A percentile compares a stretch with the other conserved stretches of the same genome.
Conservation (phyloP, 345 rosid species). For the sweet orange (Citrus sinensis) region DNA sequence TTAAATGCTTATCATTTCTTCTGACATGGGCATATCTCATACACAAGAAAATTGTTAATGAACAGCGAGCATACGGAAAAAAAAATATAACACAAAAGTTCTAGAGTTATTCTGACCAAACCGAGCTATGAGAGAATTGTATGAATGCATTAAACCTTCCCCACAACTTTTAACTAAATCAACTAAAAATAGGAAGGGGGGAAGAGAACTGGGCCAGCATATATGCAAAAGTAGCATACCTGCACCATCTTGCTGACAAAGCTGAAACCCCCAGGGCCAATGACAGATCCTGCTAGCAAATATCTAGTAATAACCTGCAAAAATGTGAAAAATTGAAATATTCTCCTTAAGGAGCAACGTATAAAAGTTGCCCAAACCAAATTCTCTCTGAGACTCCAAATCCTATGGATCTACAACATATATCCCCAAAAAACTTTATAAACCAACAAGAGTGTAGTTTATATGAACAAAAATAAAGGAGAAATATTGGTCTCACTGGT, state of each 20-base stretch:
- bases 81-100: not conserved
- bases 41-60: not conserved
- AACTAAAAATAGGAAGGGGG: not conserved
- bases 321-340: not conserved
- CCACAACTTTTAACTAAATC: not conserved
- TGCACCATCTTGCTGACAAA: conserved; percentile 70
- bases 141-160: not conserved
- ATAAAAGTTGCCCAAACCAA: conserved; percentile 2
- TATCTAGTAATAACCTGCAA: conserved; percentile 58
- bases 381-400: not conserved
- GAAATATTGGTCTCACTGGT: conserved; percentile 53
- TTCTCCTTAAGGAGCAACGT: not conserved
- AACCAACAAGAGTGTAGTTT: conserved; percentile 12
- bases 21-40: not conserved
- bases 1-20: not conserved
- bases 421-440: not conserved
- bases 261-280: conserved; percentile 59
- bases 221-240: conserved; percentile 28
- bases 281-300: conserved; percentile 56
- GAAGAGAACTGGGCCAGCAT: not conserved
- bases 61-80: not conserved
- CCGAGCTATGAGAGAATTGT: not conserved
- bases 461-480: conserved; percentile 18
- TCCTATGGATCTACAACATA: conserved; percentile 2
- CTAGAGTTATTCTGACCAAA: not conserved